Conservation (phyloP, 495 filamentous ascomycete species). For the Aspergillus homomorphus region DNA sequence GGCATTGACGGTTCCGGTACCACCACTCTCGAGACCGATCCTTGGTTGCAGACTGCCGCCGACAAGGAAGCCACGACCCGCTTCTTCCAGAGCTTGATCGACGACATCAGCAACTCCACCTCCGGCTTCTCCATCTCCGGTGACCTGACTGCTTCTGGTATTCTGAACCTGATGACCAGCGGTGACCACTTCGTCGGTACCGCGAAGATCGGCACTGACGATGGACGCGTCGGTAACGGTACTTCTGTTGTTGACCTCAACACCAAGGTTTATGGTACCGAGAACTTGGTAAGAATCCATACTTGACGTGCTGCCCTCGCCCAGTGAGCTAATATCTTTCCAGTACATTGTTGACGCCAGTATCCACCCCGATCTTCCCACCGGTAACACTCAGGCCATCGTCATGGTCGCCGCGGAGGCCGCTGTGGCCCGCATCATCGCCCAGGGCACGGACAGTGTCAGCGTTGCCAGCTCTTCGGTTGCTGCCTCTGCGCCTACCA, state of each 20-base stretch:
- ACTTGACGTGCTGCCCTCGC: not conserved
- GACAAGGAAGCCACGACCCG: constrained; percentile 15
- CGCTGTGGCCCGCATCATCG: constrained; percentile 28
- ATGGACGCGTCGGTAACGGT: constrained; percentile 56
- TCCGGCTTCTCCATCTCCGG: constrained; percentile 43
- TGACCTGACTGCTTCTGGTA: constrained; percentile 48
- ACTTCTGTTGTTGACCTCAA: constrained; percentile 69
- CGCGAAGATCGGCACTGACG: constrained; percentile 64
- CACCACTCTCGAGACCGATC: constrained; percentile 49
- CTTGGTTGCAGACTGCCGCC: constrained; percentile 19
- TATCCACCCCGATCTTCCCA: constrained; percentile 35
- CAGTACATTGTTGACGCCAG: constrained; percentile 25
- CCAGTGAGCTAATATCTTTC: not conserved
- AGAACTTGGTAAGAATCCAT: constrained; percentile 49
- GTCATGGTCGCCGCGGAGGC: constrained; percentile 37
- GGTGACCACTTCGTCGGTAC: constrained; percentile 69
- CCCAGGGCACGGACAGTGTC: constrained; percentile 1
- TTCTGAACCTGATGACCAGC: constrained; percentile 44
- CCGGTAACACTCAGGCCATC: constrained; percentile 36
- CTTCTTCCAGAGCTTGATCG: constrained; percentile 43
- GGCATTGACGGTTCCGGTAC: constrained; percentile 55
- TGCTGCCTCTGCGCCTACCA: not conserved
- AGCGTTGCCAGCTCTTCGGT: constrained; percentile 1
- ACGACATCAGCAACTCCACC: constrained; percentile 51
- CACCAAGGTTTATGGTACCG: constrained; percentile 67